Percentiles rank a stretch among this genome's conserved stretches.
These are phyloP conservation scores for Iberis amara DNA, from an alignment of 441 rosid species.

Conservation along the genomic window DNA sequence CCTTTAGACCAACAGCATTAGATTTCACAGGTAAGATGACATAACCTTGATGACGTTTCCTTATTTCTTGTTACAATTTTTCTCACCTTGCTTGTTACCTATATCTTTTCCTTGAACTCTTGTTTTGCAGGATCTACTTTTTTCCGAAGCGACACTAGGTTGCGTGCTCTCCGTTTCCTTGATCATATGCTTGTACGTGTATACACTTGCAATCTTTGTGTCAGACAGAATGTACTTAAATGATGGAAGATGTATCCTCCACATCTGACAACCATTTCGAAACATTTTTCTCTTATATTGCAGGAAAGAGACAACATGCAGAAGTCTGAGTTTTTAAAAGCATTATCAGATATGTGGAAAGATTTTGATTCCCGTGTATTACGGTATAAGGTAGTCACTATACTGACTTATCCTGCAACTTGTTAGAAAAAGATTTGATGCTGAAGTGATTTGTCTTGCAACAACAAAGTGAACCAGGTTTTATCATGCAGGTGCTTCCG, in stretches of 20 bases:
- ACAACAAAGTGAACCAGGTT: conserved; percentile 12
- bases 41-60: conserved; percentile 8
- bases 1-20: conserved; percentile 72
- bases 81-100: conserved; percentile 4
- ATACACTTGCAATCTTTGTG: conserved; percentile 26
- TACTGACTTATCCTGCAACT: conserved; percentile 3
- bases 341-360: conserved; percentile 98
- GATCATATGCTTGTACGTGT: conserved; percentile 82
- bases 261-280: background rate
- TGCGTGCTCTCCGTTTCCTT: conserved; percentile 97
- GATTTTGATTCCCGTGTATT: conserved; percentile 92
- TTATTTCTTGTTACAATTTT: background rate
- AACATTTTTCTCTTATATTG: conserved; percentile 17
- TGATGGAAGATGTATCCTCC: background rate
- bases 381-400: conserved; percentile 76
- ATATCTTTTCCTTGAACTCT: conserved; percentile 13
- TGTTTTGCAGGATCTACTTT: conserved; percentile 62
- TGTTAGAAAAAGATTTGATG: background rate
- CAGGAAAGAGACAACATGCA: conserved; percentile 98
- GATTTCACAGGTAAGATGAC: conserved; percentile 68
- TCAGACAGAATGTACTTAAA: conserved; percentile 73
- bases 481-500: conserved; percentile 67
- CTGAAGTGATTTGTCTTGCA: conserved; percentile 2
- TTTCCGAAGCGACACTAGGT: conserved; percentile 79
- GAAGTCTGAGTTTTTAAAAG: conserved; percentile 96